Evolutionary conservation across 441 rosid genomes (phyloP).

Genomic region (Flueggea neowawraea): DNA sequence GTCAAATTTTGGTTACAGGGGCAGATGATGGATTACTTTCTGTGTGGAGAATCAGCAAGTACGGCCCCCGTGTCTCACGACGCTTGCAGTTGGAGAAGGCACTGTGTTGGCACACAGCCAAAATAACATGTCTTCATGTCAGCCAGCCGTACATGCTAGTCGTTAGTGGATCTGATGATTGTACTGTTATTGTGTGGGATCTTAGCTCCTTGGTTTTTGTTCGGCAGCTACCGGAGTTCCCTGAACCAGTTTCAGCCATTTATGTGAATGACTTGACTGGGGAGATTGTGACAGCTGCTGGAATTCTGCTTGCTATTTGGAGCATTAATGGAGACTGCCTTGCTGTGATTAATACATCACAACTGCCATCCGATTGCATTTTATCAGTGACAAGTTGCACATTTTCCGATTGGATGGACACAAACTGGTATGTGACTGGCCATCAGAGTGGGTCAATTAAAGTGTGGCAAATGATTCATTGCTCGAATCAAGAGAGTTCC

Average conservation of each 20-base stretch:
- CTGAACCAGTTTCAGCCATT: conserved; percentile 80
- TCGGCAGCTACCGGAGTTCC: conserved; percentile 91
- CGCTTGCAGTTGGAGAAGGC: conserved; percentile 73
- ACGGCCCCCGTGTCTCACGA: conserved; percentile 55
- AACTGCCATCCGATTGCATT: conserved; percentile 95
- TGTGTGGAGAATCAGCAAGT: conserved; percentile 88
- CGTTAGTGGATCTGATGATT: conserved; percentile 96
- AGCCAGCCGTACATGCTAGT: conserved; percentile 99
- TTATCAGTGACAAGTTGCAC: conserved; percentile 84
- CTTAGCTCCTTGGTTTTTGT: conserved; percentile 87
- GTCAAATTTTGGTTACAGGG: conserved; percentile 88
- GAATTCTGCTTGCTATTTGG: conserved; percentile 97
- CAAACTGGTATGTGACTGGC: conserved; percentile 95
- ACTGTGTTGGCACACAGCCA: conserved; percentile 82
- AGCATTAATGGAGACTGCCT: conserved; percentile 99
- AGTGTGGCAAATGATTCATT: conserved; percentile 96
- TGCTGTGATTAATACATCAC: conserved; percentile 90
- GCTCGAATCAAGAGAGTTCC: conserved; percentile 50
- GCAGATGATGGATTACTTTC: conserved; percentile 92
- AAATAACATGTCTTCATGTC: conserved; percentile 86
- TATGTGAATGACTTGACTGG: conserved; percentile 95
- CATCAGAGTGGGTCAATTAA: conserved; percentile 99
- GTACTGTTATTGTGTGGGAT: conserved; percentile 95
- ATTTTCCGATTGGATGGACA: conserved; percentile 94
- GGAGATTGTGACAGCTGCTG: conserved; percentile 96